Percentiles rank a stretch among this genome's conserved stretches.
Conservation (phyloP, 257 asterid species). For the Gentiana straminea region DNA sequence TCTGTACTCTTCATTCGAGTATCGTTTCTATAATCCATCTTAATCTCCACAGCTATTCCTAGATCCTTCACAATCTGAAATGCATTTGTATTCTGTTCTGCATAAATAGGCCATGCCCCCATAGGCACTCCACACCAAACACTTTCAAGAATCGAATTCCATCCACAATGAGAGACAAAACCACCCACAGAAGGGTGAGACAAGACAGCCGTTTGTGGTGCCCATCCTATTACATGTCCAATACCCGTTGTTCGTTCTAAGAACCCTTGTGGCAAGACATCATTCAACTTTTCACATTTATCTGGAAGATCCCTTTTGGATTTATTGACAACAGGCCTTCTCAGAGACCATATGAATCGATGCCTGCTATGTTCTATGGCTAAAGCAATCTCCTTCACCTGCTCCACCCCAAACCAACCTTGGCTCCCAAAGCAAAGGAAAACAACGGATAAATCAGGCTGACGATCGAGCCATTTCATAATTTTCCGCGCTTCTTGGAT, state of each 20-base stretch:
- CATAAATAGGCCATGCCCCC: slow-evolving; percentile 2
- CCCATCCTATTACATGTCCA: slow-evolving; percentile 22
- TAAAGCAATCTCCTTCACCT: slow-evolving; percentile 17
- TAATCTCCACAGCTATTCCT: slow-evolving; percentile 7
- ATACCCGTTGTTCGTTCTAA: slow-evolving; percentile 13
- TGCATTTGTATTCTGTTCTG: slow-evolving; percentile 3
- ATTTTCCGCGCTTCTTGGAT: background rate
- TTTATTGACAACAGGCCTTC: slow-evolving; percentile 13
- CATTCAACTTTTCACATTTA: slow-evolving; percentile 4
- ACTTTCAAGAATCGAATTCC: slow-evolving; percentile 19
- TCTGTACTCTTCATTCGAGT: background rate
- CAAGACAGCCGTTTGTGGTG: slow-evolving; percentile 13
- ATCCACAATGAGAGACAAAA: slow-evolving; percentile 21
- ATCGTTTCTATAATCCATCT: background rate
- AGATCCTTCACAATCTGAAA: slow-evolving; percentile 3
- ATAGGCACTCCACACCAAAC: slow-evolving; percentile 17
- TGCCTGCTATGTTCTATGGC: slow-evolving; percentile 18
- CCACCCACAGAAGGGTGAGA: slow-evolving; percentile 18
- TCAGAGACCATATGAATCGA: slow-evolving; percentile 17
- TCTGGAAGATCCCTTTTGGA: slow-evolving; percentile 1
- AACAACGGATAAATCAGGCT: slow-evolving; percentile 12
- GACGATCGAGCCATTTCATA: slow-evolving; percentile 17
- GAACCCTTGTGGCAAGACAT: slow-evolving; percentile 22
- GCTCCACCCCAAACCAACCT: slow-evolving; percentile 12
- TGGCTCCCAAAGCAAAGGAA: slow-evolving; percentile 23